Evolutionary conservation across 345 rosid species (phyloP).

Genomic region (Gossypium bickii): DNA sequence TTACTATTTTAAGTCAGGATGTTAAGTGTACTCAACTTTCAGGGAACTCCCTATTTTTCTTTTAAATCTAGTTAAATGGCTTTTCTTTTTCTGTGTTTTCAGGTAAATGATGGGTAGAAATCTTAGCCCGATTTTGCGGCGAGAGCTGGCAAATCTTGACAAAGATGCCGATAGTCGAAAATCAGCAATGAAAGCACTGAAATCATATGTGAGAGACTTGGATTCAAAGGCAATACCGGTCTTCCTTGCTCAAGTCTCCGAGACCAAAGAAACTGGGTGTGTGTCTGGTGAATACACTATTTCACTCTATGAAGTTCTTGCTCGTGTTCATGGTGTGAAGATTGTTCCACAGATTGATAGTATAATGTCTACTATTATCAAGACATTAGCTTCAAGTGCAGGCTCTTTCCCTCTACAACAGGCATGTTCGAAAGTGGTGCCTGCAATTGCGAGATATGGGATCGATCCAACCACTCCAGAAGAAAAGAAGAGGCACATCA

Average conservation of each 20-base stretch:
- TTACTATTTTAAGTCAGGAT: not conserved
- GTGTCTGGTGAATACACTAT: conserved; percentile 82
- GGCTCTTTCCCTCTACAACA: conserved; percentile 95
- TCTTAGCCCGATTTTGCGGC: conserved; percentile 61
- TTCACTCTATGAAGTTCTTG: conserved; percentile 89
- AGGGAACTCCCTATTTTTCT: not conserved
- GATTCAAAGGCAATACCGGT: conserved; percentile 77
- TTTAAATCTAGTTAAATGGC: not conserved
- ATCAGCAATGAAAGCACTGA: conserved; percentile 79
- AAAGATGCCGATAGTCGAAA: conserved; percentile 72
- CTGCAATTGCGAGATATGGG: conserved; percentile 86
- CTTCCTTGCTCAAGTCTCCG: conserved; percentile 85
- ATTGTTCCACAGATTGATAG: conserved; percentile 86
- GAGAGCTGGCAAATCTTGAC: conserved; percentile 79
- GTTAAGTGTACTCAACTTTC: not conserved
- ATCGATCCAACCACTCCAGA: conserved; percentile 69
- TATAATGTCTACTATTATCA: conserved; percentile 78
- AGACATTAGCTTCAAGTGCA: conserved; percentile 82
- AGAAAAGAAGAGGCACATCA: conserved; percentile 65
- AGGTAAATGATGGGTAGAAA: conserved; percentile 59
- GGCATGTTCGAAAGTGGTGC: conserved; percentile 92
- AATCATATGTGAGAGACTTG: conserved; percentile 73
- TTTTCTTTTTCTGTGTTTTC: conserved; percentile 10
- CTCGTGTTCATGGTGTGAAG: conserved; percentile 89
- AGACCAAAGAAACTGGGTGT: conserved; percentile 80